Evolutionary conservation across 805 yeast species (phyloP), one percentile per base, ranked within the genome.

Genomic region (Candida wancherniae): DNA sequence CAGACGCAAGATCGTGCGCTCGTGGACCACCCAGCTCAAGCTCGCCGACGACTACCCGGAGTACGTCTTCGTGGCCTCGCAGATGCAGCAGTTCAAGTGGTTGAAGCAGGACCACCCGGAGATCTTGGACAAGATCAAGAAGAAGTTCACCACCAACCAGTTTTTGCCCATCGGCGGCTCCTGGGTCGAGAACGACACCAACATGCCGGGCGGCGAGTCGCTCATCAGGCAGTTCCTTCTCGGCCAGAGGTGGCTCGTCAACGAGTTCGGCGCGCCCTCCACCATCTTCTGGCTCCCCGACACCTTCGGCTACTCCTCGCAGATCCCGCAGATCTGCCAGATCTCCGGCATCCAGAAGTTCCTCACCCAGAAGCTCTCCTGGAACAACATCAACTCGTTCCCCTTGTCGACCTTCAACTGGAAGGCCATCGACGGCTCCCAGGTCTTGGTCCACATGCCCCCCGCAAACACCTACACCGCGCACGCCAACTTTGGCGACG

Each of bases 161-260:
- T 90, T 90, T 48, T 69, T 88, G 28, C 94, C 95, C 8, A 73
- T 92, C 38, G 98, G 98, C 31, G 98, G 98, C 5, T 77, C 96
- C 0, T 90, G 97, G 97, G 97, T 92, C 24, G 98, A 90, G 58
- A 81, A 86, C 55, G 98, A 90, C 55, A 90, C 97, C 8, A 90
- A 90, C 58, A 69, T 90, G 61, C 98, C 98, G n/a, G 67, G 75
- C 40, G 97, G 97, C 25, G 98, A 90, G 58, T 81, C 95, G 0
- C 64, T 90, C 34, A 77, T 79, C 5, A 74, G 98, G 43, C 98
- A 90, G 52, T 84, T 88, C 48, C 63, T 88, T 32, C 74, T 84
- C 37, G 98, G 98, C 12, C 98, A 90, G 62, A 66, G 92, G 31
- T 87, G 80, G 56, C 84, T 84, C 50, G 69, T 78, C 50, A 71